These are phyloP conservation scores for Colletotrichum orchidophilum DNA, from an alignment of 2,329 filamentous ascomycete genomes.

Conservation along the genomic window DNA sequence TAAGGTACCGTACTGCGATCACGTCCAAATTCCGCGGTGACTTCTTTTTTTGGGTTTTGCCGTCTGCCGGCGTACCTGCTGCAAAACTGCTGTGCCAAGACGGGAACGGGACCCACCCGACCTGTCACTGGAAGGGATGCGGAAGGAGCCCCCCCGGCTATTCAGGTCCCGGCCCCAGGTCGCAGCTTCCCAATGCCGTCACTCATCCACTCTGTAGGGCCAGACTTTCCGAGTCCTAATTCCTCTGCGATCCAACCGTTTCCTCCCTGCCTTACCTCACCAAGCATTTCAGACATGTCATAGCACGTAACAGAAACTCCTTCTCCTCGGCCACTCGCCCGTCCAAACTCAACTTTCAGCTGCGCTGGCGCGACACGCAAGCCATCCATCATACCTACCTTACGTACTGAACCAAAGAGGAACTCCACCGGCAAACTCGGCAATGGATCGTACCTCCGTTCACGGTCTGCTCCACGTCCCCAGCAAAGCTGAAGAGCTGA, in stretches of 20 bases:
- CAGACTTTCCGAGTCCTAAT: slow-evolving; percentile 15
- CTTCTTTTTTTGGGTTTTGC: neutral
- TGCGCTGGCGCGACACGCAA: neutral
- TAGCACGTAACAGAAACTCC: neutral
- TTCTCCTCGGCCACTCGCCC: neutral
- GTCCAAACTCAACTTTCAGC: neutral
- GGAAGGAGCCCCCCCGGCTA: slow-evolving; percentile 35
- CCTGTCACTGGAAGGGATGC: neutral
- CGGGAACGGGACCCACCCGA: slow-evolving; percentile 22
- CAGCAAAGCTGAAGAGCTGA: neutral
- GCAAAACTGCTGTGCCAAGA: slow-evolving; percentile 21
- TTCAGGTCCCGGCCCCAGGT: neutral
- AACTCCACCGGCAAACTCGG: slow-evolving; percentile 27
- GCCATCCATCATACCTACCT: neutral
- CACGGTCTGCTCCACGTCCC: slow-evolving; percentile 3
- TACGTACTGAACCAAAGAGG: neutral
- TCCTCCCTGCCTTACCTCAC: neutral
- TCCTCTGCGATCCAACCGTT: neutral
- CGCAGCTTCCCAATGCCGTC: slow-evolving; percentile 20
- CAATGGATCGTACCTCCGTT: neutral
- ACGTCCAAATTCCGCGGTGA: neutral
- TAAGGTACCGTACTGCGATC: no score
- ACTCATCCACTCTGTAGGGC: neutral
- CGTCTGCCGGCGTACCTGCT: slow-evolving; percentile 3
- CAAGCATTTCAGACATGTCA: neutral